Conservation (phyloP, 345 rosid species). For the Dimocarpus longan region DNA sequence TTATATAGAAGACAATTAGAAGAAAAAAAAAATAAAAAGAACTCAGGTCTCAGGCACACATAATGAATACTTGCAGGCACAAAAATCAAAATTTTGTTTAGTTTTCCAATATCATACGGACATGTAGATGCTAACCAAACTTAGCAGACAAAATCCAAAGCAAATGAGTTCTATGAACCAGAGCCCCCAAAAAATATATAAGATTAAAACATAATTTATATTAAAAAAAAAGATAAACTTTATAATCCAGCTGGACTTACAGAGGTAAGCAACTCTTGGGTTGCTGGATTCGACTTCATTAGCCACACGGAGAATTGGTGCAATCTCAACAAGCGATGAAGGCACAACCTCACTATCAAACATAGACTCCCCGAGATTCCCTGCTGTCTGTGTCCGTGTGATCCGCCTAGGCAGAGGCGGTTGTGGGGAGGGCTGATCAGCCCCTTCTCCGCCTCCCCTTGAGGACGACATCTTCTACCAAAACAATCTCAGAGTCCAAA, state of each 20-base stretch:
- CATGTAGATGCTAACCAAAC: not conserved
- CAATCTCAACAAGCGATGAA: slow-evolving; percentile 89
- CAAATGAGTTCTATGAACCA: not conserved
- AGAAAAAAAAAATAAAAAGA: too few species aligned
- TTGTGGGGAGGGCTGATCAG: slow-evolving; percentile 47
- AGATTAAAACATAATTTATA: not conserved
- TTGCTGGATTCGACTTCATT: slow-evolving; percentile 93
- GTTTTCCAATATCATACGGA: not conserved
- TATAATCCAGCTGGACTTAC: slow-evolving; percentile 46
- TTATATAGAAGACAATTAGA: not conserved
- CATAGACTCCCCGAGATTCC: slow-evolving; percentile 82
- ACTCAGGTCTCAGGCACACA: too few species aligned
- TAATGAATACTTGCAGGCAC: too few species aligned
- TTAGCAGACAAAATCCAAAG: not conserved
- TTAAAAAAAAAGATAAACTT: not conserved
- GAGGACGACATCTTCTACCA: slow-evolving; percentile 49
- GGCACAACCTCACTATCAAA: slow-evolving; percentile 99
- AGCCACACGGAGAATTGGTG: slow-evolving; percentile 99
- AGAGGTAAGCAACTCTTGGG: slow-evolving; percentile 95
- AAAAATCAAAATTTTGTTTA: too few species aligned
- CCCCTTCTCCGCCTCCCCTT: slow-evolving; percentile 40
- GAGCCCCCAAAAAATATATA: not conserved
- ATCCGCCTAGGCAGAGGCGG: slow-evolving; percentile 57
- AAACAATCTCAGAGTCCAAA: slow-evolving; percentile 16
- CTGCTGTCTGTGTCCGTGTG: slow-evolving; percentile 85